Evolutionary conservation across 805 yeast species (phyloP).

Genomic region (Candida ficus): DNA sequence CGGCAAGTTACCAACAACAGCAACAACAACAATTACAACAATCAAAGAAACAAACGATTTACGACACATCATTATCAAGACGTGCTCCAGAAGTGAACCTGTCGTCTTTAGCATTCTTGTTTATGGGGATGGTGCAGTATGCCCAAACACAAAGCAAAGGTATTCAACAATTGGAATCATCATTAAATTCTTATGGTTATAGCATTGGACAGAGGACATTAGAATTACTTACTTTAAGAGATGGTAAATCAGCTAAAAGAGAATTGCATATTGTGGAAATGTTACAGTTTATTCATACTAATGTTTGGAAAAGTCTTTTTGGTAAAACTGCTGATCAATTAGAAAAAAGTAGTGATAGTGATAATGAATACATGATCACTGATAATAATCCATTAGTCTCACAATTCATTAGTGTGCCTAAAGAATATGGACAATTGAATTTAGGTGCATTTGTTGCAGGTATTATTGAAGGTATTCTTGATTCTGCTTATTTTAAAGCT

Average conservation of each 20-base stretch:
- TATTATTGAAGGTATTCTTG: slow-evolving; percentile 75
- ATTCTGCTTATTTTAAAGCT: slow-evolving; percentile 66
- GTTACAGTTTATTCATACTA: slow-evolving; percentile 65
- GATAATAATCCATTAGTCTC: slow-evolving; percentile 70
- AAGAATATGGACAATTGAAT: slow-evolving; percentile 70
- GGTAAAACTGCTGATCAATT: slow-evolving; percentile 70
- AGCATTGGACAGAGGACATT: slow-evolving; percentile 67
- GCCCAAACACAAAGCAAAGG: slow-evolving; percentile 58
- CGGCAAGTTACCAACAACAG: slow-evolving; percentile 20
- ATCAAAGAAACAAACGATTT: slow-evolving; percentile 33
- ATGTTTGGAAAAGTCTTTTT: slow-evolving; percentile 69
- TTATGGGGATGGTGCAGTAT: slow-evolving; percentile 66
- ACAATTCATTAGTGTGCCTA: slow-evolving; percentile 72
- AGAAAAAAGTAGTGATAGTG: slow-evolving; percentile 65
- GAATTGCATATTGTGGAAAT: slow-evolving; percentile 63
- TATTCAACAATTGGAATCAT: slow-evolving; percentile 56
- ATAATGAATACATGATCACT: slow-evolving; percentile 54
- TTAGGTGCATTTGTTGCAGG: slow-evolving; percentile 86
- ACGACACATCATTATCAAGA: slow-evolving; percentile 65
- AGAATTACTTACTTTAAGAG: slow-evolving; percentile 65
- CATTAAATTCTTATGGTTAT: slow-evolving; percentile 71
- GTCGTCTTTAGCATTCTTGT: slow-evolving; percentile 62
- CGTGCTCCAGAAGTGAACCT: slow-evolving; percentile 62
- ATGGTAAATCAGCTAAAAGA: slow-evolving; percentile 61
- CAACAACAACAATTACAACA: slow-evolving; percentile 13